A percentile compares a stretch with the other conserved stretches of the same genome.
These are phyloP conservation scores for Pleurostoma richardsiae DNA, from an alignment of 2,329 filamentous ascomycete genomes.

Conservation along the genomic window DNA sequence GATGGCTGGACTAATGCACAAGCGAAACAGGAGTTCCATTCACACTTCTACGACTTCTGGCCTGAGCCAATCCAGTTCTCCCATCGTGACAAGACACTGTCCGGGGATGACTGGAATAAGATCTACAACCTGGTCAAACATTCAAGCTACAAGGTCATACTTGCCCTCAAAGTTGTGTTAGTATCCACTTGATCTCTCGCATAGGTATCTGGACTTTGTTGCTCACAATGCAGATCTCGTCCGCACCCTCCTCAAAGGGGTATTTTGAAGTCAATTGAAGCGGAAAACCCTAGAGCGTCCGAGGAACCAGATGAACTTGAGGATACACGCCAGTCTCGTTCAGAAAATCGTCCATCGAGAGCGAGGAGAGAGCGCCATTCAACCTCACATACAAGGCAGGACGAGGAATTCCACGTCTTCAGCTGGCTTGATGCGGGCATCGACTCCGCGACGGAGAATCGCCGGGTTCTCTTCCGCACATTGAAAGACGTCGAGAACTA, in stretches of 20 bases:
- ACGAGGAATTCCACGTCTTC: conserved; percentile 16
- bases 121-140: conserved; percentile 13
- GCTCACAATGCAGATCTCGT: conserved; percentile 1
- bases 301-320: not conserved
- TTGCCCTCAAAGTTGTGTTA: conserved; percentile 13
- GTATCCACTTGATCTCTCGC: not conserved
- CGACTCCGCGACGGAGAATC: not conserved
- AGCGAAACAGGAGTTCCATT: conserved; percentile 25
- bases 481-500: conserved; percentile 11
- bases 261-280: not conserved
- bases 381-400: not conserved
- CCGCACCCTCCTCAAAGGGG: conserved; percentile 1
- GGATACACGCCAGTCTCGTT: not conserved
- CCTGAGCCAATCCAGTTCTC: conserved; percentile 29
- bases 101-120: conserved; percentile 15
- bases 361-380: not conserved
- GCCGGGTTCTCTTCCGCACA: not conserved
- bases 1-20: conserved; percentile 4
- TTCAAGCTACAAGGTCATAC: conserved; percentile 9
- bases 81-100: conserved; percentile 7
- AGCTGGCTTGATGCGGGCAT: conserved; percentile 9
- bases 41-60: conserved; percentile 38
- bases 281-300: not conserved
- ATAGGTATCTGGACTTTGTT: not conserved
- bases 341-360: not conserved